Percentiles rank a stretch among this genome's conserved stretches.
Evolutionary conservation across 371 early-diverging fungal genomes (phyloP).

Genomic region (Mucor sp.): DNA sequence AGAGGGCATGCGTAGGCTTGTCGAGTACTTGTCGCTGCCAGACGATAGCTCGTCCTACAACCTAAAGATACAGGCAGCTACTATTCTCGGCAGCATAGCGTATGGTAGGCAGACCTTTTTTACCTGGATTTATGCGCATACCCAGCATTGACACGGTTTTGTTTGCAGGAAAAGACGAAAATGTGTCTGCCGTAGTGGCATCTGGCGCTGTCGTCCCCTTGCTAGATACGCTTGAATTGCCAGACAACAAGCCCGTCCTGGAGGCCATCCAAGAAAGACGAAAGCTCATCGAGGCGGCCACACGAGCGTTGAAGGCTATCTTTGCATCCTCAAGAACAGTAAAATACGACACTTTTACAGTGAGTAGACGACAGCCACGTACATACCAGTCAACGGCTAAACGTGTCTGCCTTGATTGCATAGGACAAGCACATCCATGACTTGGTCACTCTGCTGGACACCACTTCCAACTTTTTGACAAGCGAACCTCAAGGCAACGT

Average conservation of each 20-base stretch:
- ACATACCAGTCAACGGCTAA: background rate
- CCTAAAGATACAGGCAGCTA: slow-evolving; percentile 69
- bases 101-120: slow-evolving; percentile 45
- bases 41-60: slow-evolving; percentile 35
- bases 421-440: slow-evolving; percentile 46
- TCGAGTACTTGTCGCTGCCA: slow-evolving; percentile 50
- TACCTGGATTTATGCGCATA: background rate
- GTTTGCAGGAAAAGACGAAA: slow-evolving; percentile 63
- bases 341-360: slow-evolving; percentile 61
- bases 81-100: slow-evolving; percentile 81
- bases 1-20: slow-evolving; percentile 45
- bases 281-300: slow-evolving; percentile 71
- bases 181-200: slow-evolving; percentile 61
- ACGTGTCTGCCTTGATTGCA: background rate
- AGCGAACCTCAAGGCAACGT: slow-evolving; percentile 25
- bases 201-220: slow-evolving; percentile 67
- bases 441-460: slow-evolving; percentile 36
- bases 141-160: background rate
- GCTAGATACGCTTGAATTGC: slow-evolving; percentile 57
- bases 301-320: slow-evolving; percentile 77
- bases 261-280: slow-evolving; percentile 44
- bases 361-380: slow-evolving; percentile 18
- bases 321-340: slow-evolving; percentile 59
- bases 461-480: slow-evolving; percentile 25
- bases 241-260: slow-evolving; percentile 37